Base-by-base conservation (phyloP, 1,139 yeast species). In the Hyphopichia fennica region DNA sequence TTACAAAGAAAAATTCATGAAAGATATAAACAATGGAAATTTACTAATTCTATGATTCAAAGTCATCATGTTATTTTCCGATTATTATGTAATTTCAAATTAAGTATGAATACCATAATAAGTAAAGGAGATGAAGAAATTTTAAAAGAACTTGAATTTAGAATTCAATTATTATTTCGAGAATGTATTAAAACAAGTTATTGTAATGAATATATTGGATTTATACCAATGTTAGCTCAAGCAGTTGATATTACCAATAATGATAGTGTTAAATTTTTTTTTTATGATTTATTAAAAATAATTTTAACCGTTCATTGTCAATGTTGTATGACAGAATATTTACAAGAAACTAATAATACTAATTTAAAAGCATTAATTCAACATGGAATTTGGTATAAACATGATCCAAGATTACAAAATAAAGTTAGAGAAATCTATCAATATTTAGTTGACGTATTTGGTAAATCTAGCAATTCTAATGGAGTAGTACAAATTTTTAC, bases 261-360 rank as follows among this genome's bases (percentile, higher is more conserved):
- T 11, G 35, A 42, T 1, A 51, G 51, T 6, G 40, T 52, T 33
- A 57, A 56, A 38, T 44, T 48, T n/a, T 41, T 61, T 7, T 63
- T 65, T 45, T 69, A 63, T 47, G 60, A 62, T 5, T 50, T 65
- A 2, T 50, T 66, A 3, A 52, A 55, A 27, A 38, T 51, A 1
- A 42, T 72, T 6, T 46, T 70, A 1, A 47, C 50, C 14, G 43
- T 39, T 10, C 79, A 73, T 49, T 33, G 50, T 8, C 37, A 52
- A 2, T 72, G 78, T 45, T 72, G 77, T 42, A 63, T 69, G 67
- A 46, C 35, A 11, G 67, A 63, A 1, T 62, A 67, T 44, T 46
- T 71, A 15, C 38, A 43, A 14, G 67, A 64, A 32, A 44, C 45
- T 4, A 39, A 45, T 0, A 41, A 46, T 17, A 52, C 48, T 3